Conservation (phyloP, 2,329 filamentous ascomycete genomes). For the Diaporthe caulivora region DNA sequence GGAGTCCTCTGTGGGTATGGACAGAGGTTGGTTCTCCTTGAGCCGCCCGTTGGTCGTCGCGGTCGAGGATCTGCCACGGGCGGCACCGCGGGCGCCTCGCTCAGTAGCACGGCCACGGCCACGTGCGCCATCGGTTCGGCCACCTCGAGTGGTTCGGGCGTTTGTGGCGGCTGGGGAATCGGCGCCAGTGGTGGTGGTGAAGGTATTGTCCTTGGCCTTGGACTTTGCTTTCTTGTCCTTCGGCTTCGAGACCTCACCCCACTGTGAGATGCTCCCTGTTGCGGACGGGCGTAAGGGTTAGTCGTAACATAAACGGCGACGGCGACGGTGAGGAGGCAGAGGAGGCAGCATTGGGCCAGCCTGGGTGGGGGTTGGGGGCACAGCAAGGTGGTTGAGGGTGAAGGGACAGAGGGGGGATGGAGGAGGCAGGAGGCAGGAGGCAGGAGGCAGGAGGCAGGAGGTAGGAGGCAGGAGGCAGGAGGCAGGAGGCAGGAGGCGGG, state of each 20-base stretch:
- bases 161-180: slow-evolving; percentile 59
- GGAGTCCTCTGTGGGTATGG: slow-evolving; percentile 79
- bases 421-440: slow-evolving; percentile 14
- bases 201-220: slow-evolving; percentile 75
- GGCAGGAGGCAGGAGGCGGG: slow-evolving; percentile 18
- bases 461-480: slow-evolving; percentile 6
- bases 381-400: neutral
- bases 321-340: neutral
- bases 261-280: slow-evolving; percentile 82
- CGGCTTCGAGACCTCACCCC: slow-evolving; percentile 85
- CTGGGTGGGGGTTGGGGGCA: too few relatives aligned
- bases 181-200: slow-evolving; percentile 63
- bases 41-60: slow-evolving; percentile 70
- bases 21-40: slow-evolving; percentile 68
- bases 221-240: slow-evolving; percentile 80
- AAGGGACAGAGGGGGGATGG: too few relatives aligned
- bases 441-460: slow-evolving; percentile 10
- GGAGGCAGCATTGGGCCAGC: neutral
- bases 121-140: slow-evolving; percentile 73
- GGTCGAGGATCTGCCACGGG: slow-evolving; percentile 73
- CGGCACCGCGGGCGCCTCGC: slow-evolving; percentile 68
- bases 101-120: slow-evolving; percentile 74
- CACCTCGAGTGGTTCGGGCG: slow-evolving; percentile 67
- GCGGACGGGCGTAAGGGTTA: slow-evolving; percentile 30
- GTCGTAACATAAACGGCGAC: slow-evolving; percentile 37